Evolutionary conservation across 2,329 filamentous ascomycete species (phyloP).

Genomic region (Claviceps sp.): DNA sequence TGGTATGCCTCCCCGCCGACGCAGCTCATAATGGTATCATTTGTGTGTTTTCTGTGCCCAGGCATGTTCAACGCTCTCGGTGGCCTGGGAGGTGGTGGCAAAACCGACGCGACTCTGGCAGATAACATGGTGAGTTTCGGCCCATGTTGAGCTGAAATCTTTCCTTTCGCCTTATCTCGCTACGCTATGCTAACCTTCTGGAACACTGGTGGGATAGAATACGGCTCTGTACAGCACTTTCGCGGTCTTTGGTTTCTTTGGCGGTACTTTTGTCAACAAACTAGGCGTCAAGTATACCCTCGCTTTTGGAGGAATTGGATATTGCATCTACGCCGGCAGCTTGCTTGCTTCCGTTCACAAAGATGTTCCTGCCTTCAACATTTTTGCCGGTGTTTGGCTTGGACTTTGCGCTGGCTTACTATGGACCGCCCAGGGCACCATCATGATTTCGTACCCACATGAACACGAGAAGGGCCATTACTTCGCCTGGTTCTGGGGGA

Average conservation of each 20-base stretch:
- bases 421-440: conserved; percentile 72
- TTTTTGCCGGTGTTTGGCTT: conserved; percentile 63
- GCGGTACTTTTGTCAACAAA: conserved; percentile 64
- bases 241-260: conserved; percentile 51
- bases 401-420: conserved; percentile 68
- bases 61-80: conserved; percentile 59
- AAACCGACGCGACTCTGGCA: conserved; percentile 32
- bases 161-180: not conserved
- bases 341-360: conserved; percentile 59
- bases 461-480: conserved; percentile 76
- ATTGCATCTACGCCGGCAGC: conserved; percentile 57
- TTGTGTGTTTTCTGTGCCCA: conserved; percentile 47
- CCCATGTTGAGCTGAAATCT: not conserved
- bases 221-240: conserved; percentile 61
- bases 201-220: conserved; percentile 23
- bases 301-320: conserved; percentile 60
- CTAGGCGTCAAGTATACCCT: conserved; percentile 56
- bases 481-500: conserved; percentile 87
- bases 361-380: conserved; percentile 23
- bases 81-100: conserved; percentile 48
- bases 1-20: conserved; percentile 63
- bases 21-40: conserved; percentile 54
- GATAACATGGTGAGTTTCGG: conserved; percentile 16
- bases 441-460: conserved; percentile 81
- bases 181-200: not conserved